Evolutionary conservation across 306 rosid species (phyloP).

Genomic region (Dalbergia cochinchinensis): DNA sequence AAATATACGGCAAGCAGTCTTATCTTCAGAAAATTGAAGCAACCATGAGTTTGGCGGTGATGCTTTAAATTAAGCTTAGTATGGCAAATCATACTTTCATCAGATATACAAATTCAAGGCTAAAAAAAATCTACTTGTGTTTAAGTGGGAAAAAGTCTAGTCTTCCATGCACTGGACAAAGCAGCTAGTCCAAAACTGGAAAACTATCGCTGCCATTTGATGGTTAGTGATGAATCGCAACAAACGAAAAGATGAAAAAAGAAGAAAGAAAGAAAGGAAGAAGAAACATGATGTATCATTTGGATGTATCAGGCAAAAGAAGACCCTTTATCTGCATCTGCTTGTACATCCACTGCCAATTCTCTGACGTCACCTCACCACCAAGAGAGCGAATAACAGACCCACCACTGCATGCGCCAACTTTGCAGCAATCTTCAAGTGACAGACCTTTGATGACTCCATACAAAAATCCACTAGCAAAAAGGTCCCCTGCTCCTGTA

Average conservation of each 20-base stretch:
- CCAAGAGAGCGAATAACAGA: conserved; percentile 82
- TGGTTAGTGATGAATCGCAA: conserved; percentile 21
- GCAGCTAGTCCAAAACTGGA: conserved; percentile 32
- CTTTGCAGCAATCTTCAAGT: conserved; percentile 83
- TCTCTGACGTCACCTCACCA: conserved; percentile 77
- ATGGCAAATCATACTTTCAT: conserved; percentile 9
- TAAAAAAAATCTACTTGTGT: background rate
- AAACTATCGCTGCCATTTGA: conserved; percentile 23
- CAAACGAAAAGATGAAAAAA: conserved; percentile 4
- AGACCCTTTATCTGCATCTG: conserved; percentile 76
- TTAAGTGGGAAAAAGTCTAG: background rate
- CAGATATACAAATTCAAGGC: background rate
- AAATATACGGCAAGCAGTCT: background rate
- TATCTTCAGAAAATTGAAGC: conserved; percentile 18
- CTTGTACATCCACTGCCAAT: conserved; percentile 86
- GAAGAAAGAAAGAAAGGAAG: background rate
- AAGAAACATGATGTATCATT: conserved; percentile 13
- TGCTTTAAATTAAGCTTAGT: background rate
- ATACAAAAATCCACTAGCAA: conserved; percentile 87
- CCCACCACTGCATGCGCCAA: conserved; percentile 91
- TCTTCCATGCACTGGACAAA: conserved; percentile 29
- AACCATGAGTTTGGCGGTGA: background rate
- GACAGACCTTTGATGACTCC: conserved; percentile 77
- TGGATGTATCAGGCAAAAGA: conserved; percentile 52
- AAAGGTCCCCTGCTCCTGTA: conserved; percentile 93